Evolutionary conservation across 257 asterid genomes (phyloP), one percentile per base, ranked within the genome.

Genomic region (Solanum ossicruentum): DNA sequence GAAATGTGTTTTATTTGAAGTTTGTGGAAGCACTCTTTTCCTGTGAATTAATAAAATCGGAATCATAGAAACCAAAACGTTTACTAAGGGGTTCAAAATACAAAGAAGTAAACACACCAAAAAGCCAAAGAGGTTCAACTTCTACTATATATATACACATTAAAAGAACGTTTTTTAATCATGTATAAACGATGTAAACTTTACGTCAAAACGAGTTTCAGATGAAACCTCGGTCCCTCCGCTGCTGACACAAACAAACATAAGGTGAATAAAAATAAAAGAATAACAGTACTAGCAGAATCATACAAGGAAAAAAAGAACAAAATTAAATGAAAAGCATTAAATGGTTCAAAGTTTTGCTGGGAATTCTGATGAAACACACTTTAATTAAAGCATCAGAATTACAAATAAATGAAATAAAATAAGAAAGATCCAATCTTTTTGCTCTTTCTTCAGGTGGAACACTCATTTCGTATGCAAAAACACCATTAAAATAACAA

Each of bases 381-480:
- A 67, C 75, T 67, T 67, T 20, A 56, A 67, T 67, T 67, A 8
- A 36, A 16, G 86, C 88, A 85, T 10, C 81, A 45, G 60, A 80
- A 16, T 87, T 56, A 23, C 75, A 67, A 67, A 67, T 16, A 36
- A 69, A 69, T 5, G 13, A 69, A 69, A 39, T 1, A 39, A 39
- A n/a, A 36, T 17, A 69, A 69, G 41, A 69, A 10, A 69, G 52
- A 69, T 16, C 18, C 78, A 36, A 36, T 67, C 49, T 32, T 67
- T 67, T 32, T 67, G 51, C 52, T 36, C 78, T 10, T 39, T 61
- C 39, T 36, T 36, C 41, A 36, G 41, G 41, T 36, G 41, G 66
- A 91, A 88, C 72, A 88, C 89, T 88, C 92, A 88, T 89, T 92
- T 91, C 91, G 93, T 92, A 86, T 32, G 49, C 88, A 56, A 81